Evolutionary conservation across 495 filamentous ascomycete species (phyloP).

Genomic region (Platismatia glauca): DNA sequence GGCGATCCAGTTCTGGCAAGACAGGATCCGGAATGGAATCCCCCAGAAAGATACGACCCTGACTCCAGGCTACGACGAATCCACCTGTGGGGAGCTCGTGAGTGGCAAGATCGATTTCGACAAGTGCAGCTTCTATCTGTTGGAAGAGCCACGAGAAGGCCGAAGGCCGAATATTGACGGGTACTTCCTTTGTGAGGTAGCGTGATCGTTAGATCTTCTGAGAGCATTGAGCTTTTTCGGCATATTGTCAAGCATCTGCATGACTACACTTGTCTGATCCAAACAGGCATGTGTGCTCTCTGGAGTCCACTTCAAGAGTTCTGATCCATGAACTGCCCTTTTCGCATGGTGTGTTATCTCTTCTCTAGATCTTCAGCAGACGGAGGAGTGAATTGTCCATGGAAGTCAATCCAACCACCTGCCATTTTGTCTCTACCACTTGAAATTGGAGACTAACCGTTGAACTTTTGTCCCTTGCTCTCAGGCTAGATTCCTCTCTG

Average conservation of each 20-base stretch:
- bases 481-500: no score
- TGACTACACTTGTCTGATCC: conserved; percentile 5
- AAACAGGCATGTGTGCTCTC: conserved; percentile 7
- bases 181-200: neutral
- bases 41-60: conserved; percentile 41
- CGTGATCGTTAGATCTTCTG: conserved; percentile 5
- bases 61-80: conserved; percentile 43
- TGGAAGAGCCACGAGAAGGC: conserved; percentile 43
- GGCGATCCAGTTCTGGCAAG: conserved; percentile 39
- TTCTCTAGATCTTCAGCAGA: conserved; percentile 5
- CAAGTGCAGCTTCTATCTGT: conserved; percentile 31
- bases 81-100: conserved; percentile 42
- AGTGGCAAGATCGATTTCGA: conserved; percentile 38
- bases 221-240: conserved; percentile 1
- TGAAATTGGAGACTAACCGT: no score
- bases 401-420: conserved; percentile 4
- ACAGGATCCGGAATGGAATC: conserved; percentile 34
- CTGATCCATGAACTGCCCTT: neutral
- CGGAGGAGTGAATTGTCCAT: conserved; percentile 11
- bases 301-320: conserved; percentile 6
- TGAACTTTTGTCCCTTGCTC: no score
- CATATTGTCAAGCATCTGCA: conserved; percentile 13
- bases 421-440: neutral
- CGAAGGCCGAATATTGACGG: no score
- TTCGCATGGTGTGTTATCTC: conserved; percentile 5